Conservation (phyloP, 257 asterid species). For the Solanum tarapatanum region DNA sequence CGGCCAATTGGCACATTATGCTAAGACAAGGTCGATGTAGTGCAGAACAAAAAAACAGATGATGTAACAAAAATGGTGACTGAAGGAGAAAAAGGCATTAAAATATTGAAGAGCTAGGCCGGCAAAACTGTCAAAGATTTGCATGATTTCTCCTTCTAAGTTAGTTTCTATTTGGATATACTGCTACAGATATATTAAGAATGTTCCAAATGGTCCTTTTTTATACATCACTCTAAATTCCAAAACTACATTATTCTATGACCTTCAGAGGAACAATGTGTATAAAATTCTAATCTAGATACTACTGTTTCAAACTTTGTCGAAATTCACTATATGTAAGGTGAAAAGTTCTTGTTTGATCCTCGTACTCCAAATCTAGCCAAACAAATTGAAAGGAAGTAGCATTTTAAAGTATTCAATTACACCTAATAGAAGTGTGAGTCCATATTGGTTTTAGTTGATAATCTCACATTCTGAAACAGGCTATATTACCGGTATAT, state of each 20-base stretch:
- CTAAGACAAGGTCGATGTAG: not conserved
- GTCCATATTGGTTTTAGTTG: not conserved
- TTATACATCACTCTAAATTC: not conserved
- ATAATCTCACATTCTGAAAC: not conserved
- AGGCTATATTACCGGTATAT: not conserved
- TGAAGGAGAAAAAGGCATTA: not conserved
- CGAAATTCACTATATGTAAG: too few species aligned
- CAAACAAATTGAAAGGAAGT: not conserved
- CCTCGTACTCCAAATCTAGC: not conserved
- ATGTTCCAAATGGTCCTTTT: not conserved
- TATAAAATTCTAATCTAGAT: not conserved
- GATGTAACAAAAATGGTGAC: not conserved
- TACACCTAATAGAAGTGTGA: not conserved
- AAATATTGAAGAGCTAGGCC: not conserved
- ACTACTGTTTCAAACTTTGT: not conserved
- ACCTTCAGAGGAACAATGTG: not conserved
- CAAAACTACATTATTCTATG: not conserved
- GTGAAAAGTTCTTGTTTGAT: too few species aligned
- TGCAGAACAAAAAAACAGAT: not conserved
- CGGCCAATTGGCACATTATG: not conserved
- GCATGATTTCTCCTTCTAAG: not conserved
- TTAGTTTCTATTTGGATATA: not conserved
- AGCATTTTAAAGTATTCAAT: not conserved
- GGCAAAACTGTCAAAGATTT: not conserved
- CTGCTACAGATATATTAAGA: not conserved